Evolutionary conservation across 225 moss, liverwort and hornwort species (phyloP), one percentile per base, ranked within the genome.

Genomic region (Thuidium tamariscinum): DNA sequence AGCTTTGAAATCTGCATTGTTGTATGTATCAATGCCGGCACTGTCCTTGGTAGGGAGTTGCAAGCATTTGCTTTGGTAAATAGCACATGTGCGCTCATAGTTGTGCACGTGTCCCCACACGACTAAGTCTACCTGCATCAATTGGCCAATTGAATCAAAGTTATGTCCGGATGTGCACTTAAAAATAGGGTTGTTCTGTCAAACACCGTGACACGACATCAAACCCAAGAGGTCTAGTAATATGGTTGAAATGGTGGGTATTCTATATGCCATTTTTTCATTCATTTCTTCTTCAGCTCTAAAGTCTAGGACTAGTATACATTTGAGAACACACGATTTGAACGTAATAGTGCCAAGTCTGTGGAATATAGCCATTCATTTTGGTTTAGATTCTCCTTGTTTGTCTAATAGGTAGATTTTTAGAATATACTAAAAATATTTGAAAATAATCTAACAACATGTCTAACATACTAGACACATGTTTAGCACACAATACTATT

Each of bases 71-170:
- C 77, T 78, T 42, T 92, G 62, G 86, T 91, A 89, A 25, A 93
- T 3, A 4, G 89, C 88, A 23, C 95, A 95, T 27, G 91, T 87
- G 67, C 95, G 93, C 90, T 95, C 95, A 34, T 93, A 95, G 90
- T 92, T 95, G 55, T 95, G 95, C 59, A 95, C 93, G 54, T 95
- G 95, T 54, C 95, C 95, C 93, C 93, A 95, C 65, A 90, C 70
- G 8, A 27, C 95, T 4, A 93, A 83, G 57, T 95, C 95, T 2
- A 95, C 95, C 95, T 95, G 86, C 85, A 84, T 25, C 62, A 23
- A 44, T 55, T 1, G 11, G 1, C 81, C 79, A 87, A 68, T 79
- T 48, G 42, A 23, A 25, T 68, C 16, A 48, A 75, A 77, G 16
- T 36, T 36, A 25, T 19, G 3, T 3, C 0, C 2, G 8, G 4